Base-by-base conservation (phyloP, 2,329 filamentous ascomycete species). In the Bipolaris victoriae region DNA sequence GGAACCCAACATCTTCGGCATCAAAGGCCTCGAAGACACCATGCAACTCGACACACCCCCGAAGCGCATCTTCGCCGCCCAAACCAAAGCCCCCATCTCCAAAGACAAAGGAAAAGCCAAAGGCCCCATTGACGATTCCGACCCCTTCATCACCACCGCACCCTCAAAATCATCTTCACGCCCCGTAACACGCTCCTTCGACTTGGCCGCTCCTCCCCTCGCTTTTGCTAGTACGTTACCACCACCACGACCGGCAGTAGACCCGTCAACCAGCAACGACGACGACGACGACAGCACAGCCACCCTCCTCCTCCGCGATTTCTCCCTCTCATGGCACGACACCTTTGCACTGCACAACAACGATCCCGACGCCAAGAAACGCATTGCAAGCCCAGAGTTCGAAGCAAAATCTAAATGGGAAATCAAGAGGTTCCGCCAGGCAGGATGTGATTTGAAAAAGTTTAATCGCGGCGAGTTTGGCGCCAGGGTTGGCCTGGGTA, bases 391-490 rank as follows among this genome's bases (percentile, higher is more conserved):
- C 0, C 60, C 66, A 0, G 72, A 71, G 7, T 74, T 70, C 41
- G 66, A 69, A n/a, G 54, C 61, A 50, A 69, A 66, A 56, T 59
- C 58, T n/a, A 49, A 39, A 3, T 75, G 72, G 68, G 76, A 78
- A 60, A 55, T 68, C 55, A 77, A 73, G 57, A 64, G 65, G 51
- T 74, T 77, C 36, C 71, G 63, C 56, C 67, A 62, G 37, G 68
- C 74, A 0, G 71, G 72, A 0, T 72, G 55, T n/a, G 68, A 75
- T 58, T 41, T 78, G 36, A 62, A 62, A 45, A 68, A 63, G 39
- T 78, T 72, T 41, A 77, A 77, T 55, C 61, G 70, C 2, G 76
- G 75, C 0, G 70, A 72, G 26, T 77, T 74, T 64, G 75, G 76
- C 3, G 65, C 75, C 7, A 71, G 70, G 55, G 69, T 49, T n/a